Conservation (phyloP, 1,284 basidiomycete species). For the Crepidotus sp. region DNA sequence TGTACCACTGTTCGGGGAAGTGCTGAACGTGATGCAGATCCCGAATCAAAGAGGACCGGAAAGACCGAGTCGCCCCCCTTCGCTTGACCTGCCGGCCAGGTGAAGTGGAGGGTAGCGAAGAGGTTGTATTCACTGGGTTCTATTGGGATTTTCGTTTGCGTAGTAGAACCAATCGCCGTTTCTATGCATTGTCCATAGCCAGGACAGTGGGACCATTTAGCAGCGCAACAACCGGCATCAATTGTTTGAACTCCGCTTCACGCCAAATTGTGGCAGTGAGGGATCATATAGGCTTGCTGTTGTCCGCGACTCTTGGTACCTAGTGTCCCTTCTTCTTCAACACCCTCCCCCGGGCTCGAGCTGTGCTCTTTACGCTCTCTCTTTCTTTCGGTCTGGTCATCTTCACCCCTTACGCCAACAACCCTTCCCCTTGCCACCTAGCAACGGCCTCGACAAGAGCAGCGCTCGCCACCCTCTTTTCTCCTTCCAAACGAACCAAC, state of each 20-base stretch:
- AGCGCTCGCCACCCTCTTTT: slow-evolving; percentile 22
- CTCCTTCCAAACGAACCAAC: slow-evolving; percentile 9
- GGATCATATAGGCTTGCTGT: slow-evolving; percentile 6
- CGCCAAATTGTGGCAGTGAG: slow-evolving; percentile 2
- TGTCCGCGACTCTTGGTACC: slow-evolving; percentile 1
- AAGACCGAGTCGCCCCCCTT: slow-evolving; percentile 12
- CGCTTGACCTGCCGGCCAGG: slow-evolving; percentile 5
- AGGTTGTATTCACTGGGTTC: not conserved
- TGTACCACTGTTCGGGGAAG: slow-evolving; percentile 7
- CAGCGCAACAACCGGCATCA: slow-evolving; percentile 11
- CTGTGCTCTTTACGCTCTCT: slow-evolving; percentile 43
- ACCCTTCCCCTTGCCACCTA: slow-evolving; percentile 21
- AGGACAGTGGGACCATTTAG: not conserved
- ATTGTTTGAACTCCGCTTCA: slow-evolving; percentile 7
- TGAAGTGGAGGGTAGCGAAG: slow-evolving; percentile 4
- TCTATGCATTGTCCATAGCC: not conserved
- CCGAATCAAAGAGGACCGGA: slow-evolving; percentile 2
- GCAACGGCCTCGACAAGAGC: slow-evolving; percentile 21
- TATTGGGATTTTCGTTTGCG: not conserved
- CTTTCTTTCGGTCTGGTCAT: slow-evolving; percentile 24
- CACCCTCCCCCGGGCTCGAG: slow-evolving; percentile 34
- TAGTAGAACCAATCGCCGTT: not conserved
- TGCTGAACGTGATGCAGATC: slow-evolving; percentile 9
- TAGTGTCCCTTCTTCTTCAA: slow-evolving; percentile 21
- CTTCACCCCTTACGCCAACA: slow-evolving; percentile 26